phyloP scores from a whole-genome alignment of 495 filamentous ascomycete species.

The Xylaria longipes region DNA sequence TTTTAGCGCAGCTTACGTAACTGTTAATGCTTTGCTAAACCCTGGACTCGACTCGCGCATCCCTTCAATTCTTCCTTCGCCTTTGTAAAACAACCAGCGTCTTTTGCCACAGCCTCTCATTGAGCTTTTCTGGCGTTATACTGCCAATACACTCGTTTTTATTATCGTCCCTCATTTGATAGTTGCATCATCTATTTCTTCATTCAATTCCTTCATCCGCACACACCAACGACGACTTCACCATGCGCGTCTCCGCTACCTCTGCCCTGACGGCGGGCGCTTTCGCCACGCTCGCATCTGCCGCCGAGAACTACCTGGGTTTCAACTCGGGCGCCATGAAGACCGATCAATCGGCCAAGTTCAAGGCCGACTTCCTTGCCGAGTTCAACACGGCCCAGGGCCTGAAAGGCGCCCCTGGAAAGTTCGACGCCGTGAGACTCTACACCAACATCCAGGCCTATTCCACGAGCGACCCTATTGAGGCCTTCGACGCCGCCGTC shows the following conservation, averaged over 20 bases:
- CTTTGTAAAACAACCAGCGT: constrained; percentile 9
- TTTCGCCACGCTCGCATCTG: constrained; percentile 42
- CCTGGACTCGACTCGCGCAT: not conserved
- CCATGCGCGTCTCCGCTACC: constrained; percentile 24
- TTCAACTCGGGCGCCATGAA: constrained; percentile 58
- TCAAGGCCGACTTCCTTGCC: constrained; percentile 50
- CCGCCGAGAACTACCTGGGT: constrained; percentile 46
- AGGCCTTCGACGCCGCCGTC: constrained; percentile 61
- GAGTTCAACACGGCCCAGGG: constrained; percentile 55
- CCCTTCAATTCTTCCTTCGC: constrained; percentile 12
- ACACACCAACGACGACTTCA: not conserved
- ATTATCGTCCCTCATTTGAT: constrained; percentile 19
- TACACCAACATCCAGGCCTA: constrained; percentile 63
- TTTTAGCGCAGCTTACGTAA: constrained; percentile 3
- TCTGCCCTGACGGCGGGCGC: constrained; percentile 36
- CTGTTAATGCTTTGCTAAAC: not conserved
- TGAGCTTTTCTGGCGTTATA: constrained; percentile 14
- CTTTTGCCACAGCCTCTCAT: constrained; percentile 19
- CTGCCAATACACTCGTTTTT: constrained; percentile 24
- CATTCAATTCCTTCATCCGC: not conserved
- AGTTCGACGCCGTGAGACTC: constrained; percentile 55
- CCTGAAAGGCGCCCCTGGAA: constrained; percentile 50
- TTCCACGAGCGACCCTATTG: constrained; percentile 51
- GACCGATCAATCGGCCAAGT: constrained; percentile 55
- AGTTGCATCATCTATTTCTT: not conserved